phyloP scores from a whole-genome alignment of 106 monocot genomes.

The Dioscorea alata region DNA sequence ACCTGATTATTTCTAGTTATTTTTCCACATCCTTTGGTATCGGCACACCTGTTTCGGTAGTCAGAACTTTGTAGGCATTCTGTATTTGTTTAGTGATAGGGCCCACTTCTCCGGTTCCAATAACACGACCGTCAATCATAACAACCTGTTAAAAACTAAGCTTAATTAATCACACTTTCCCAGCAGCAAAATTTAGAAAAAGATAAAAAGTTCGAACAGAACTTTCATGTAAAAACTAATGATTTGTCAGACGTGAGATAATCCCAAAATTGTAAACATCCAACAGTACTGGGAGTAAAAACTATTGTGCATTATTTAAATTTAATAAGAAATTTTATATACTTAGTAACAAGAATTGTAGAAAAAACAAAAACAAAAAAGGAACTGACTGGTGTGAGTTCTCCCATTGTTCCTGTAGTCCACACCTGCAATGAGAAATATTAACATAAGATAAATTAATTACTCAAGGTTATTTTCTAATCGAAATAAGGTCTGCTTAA shows the following conservation, averaged over 20 bases:
- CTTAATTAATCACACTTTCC: not conserved
- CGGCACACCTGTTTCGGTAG: slow-evolving; percentile 51
- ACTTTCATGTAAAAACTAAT: not conserved
- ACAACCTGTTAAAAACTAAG: slow-evolving; percentile 45
- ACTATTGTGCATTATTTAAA: not conserved
- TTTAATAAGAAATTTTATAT: not conserved
- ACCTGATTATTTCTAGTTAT: not conserved
- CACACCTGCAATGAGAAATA: slow-evolving; percentile 62
- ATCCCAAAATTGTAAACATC: not conserved
- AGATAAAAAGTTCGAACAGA: not conserved
- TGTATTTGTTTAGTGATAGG: slow-evolving; percentile 75
- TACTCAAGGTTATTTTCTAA: too few relatives aligned
- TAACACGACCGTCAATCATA: slow-evolving; percentile 85
- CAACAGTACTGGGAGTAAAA: not conserved
- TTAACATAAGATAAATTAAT: not conserved
- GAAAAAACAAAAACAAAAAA: not conserved
- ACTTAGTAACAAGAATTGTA: not conserved
- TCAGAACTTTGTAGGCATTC: slow-evolving; percentile 57
- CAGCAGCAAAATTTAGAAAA: not conserved
- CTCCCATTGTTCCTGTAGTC: slow-evolving; percentile 99
- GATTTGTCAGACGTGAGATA: not conserved
- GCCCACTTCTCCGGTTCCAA: slow-evolving; percentile 83
- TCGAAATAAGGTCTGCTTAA: not conserved
- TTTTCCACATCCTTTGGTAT: slow-evolving; percentile 36
- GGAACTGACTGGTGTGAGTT: slow-evolving; percentile 82